A percentile compares a stretch with the other conserved stretches of the same genome.
These are phyloP conservation scores for Coniochaeta pulveracea DNA, from an alignment of 2,329 filamentous ascomycete species.

Conservation along the genomic window DNA sequence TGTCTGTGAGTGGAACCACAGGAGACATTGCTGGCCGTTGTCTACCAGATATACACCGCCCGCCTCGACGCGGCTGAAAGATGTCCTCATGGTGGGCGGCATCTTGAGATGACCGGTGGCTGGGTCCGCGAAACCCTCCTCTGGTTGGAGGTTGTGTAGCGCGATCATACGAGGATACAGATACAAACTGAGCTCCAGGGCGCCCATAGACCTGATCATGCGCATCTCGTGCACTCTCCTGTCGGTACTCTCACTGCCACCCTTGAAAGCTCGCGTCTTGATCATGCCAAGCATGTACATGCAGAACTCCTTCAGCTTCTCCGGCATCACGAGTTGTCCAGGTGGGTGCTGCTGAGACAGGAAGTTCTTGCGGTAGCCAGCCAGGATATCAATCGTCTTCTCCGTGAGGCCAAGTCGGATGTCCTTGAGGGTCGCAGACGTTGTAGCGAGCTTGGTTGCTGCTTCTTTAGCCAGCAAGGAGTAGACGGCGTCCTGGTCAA, in stretches of 20 bases:
- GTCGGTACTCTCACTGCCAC: slow-evolving; percentile 81
- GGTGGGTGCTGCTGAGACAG: slow-evolving; percentile 73
- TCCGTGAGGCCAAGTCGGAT: slow-evolving; percentile 75
- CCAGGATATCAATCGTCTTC: slow-evolving; percentile 85
- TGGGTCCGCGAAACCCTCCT: slow-evolving; percentile 82
- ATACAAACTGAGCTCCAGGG: slow-evolving; percentile 77
- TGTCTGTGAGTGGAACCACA: slow-evolving; percentile 89
- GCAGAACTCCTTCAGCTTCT: slow-evolving; percentile 89
- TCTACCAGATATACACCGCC: slow-evolving; percentile 92
- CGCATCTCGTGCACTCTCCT: slow-evolving; percentile 84
- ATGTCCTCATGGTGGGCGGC: slow-evolving; percentile 68
- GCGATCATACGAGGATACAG: slow-evolving; percentile 91
- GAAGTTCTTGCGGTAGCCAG: slow-evolving; percentile 87
- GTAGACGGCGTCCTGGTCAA: slow-evolving; percentile 91
- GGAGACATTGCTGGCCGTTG: slow-evolving; percentile 81
- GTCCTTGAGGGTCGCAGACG: slow-evolving; percentile 68
- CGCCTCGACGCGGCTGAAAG: slow-evolving; percentile 79
- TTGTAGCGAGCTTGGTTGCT: slow-evolving; percentile 65
- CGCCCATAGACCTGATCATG: slow-evolving; percentile 79
- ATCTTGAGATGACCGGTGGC: slow-evolving; percentile 79
- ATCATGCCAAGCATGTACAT: slow-evolving; percentile 91
- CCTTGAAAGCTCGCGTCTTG: slow-evolving; percentile 89
- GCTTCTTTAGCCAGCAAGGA: slow-evolving; percentile 88
- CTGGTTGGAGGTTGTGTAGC: slow-evolving; percentile 76
- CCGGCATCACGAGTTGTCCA: slow-evolving; percentile 86